Base-by-base conservation (phyloP, 257 asterid species). In the Solanum rostratum region DNA sequence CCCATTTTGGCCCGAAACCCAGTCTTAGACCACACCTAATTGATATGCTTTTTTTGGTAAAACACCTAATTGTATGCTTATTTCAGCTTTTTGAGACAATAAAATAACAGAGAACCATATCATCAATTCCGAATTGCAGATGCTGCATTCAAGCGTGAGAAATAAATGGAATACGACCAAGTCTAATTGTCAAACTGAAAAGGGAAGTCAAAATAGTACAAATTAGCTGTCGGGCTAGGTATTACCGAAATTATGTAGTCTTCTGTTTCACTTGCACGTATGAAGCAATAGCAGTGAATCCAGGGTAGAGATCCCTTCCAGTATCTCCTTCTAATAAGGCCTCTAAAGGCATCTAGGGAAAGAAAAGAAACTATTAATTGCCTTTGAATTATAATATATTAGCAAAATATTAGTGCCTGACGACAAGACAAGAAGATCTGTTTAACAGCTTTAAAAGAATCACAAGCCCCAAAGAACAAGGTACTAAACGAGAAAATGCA, bases 231-330 rank as follows among this genome's bases (percentile, higher is more conserved):
- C 80, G 66, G 6, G 60, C 29, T 49, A 81, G 85, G 70, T 41
- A 88, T 85, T 90, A 96, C 99, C 45, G 92, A 90, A 85, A 84
- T 78, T 78, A 93, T 89, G 37, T 33, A 89, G 85, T 91, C 95
- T 81, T 91, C 88, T 0, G 97, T 90, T 86, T 95, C 98, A 81
- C 79, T 90, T 65, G 97, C 87, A 49, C 98, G 91, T 63, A 92
- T 92, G 93, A 96, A 96, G 90, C 99, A 95, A 89, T 96, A 96
- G 86, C 99, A 95, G 88, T 96, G 98, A 86, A 96, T 94, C 94
- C 91, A 92, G 1, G 99, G 98, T 59, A 95, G 92, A 83, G 94
- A 85, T 46, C 98, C 98, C 88, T 89, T 91, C 98, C 98, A 95
- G 88, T 89, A 63, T 86, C 87, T 92, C 89, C 84, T 88, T 84